Base-by-base conservation (phyloP, 768 basidiomycete genomes). In the Mycena latifolia region DNA sequence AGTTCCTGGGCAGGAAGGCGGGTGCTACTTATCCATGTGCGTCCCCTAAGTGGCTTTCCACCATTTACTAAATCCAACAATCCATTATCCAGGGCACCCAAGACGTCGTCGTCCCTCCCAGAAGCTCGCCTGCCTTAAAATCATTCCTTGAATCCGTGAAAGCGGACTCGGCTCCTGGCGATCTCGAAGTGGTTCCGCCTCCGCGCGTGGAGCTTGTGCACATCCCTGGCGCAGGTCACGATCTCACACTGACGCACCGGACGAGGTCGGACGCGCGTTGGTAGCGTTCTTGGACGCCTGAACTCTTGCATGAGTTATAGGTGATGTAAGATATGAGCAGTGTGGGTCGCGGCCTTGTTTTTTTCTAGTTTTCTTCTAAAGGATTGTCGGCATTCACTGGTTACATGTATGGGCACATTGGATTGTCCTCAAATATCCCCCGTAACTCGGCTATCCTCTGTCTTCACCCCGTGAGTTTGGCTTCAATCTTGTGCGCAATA, bases 201-300 rank as follows among this genome's bases (percentile, higher is more conserved):
- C 73, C 87, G 45, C 84, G 77, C 5, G 76, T 90, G 35, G 77
- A 85, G 27, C 10, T 47, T 22, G 5, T 27, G 12, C 5, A 47
- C 2, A 47, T 47, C 46, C 24, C 22, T 15, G 85, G 82, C 27
- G 89, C 83, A 0, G 82, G 81, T 7, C 89, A 91, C 69, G 86
- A 89, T 69, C 41, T 86, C 29, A 82, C 82, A 7, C 72, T 84
- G 25, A 85, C 79, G 61, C 84, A 86, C 68, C 79, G 5, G 69
- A 71, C 6, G 70, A 78, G 28, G 79, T 85, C 3, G 69, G 71
- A 3, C 72, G 75, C 20, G 77, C 79, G 3, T 64, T 85, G 63
- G 28, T 74, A 24, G 74, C 75, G 20, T 78, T 83, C 58, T 73
- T 83, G 45, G 55, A 55, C 37, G 53, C 31, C n/a, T n/a, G n/a